A percentile compares a stretch with the other conserved stretches of the same genome.
Evolutionary conservation across 1,284 basidiomycete genomes (phyloP).

Genomic region (Hemileia vastatrix): DNA sequence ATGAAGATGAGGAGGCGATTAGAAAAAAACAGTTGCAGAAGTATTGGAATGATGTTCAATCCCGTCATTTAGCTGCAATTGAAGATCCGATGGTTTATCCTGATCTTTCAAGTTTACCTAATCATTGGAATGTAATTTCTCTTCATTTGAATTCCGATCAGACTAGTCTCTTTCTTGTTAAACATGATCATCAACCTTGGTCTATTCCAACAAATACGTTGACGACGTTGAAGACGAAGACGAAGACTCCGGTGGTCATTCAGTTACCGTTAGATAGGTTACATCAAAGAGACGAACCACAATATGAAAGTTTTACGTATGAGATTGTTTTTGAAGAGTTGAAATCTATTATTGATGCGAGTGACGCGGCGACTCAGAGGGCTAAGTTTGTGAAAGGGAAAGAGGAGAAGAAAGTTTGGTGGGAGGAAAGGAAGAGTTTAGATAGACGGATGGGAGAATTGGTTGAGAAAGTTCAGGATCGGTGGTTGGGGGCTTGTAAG

Average conservation of each 20-base stretch:
- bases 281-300: slow-evolving; percentile 65
- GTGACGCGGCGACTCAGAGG: slow-evolving; percentile 64
- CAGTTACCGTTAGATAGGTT: slow-evolving; percentile 72
- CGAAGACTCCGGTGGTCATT: slow-evolving; percentile 60
- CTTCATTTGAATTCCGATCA: slow-evolving; percentile 73
- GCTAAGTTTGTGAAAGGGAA: slow-evolving; percentile 61
- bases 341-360: slow-evolving; percentile 63
- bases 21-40: too few species aligned
- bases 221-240: too few species aligned
- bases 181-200: slow-evolving; percentile 56
- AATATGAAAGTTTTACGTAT: slow-evolving; percentile 63
- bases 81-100: too few species aligned
- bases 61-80: slow-evolving; percentile 52
- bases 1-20: slow-evolving; percentile 45
- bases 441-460: slow-evolving; percentile 68
- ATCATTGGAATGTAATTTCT: slow-evolving; percentile 73
- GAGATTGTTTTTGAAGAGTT: slow-evolving; percentile 66
- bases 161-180: slow-evolving; percentile 70
- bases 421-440: slow-evolving; percentile 64
- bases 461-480: slow-evolving; percentile 77
- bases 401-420: slow-evolving; percentile 56
- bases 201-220: too few species aligned
- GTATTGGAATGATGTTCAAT: slow-evolving; percentile 57
- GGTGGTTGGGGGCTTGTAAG: slow-evolving; percentile 97
- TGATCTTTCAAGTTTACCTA: slow-evolving; percentile 56